These are phyloP conservation scores for Neurospora sp. DNA, from an alignment of 495 filamentous ascomycete species.

Conservation along the genomic window DNA sequence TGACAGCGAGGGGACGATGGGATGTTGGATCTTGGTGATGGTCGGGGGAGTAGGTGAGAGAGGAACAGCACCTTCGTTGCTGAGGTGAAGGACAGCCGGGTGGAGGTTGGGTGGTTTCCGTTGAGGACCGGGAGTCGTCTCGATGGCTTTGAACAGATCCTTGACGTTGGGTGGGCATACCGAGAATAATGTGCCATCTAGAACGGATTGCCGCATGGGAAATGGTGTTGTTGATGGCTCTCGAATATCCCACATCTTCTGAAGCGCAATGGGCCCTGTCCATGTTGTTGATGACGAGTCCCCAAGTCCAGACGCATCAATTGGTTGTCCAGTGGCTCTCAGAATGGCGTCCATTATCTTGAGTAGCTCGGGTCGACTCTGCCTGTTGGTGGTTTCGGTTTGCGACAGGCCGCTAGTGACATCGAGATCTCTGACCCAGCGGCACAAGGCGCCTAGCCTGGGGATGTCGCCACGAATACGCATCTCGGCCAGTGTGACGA, in stretches of 20 bases:
- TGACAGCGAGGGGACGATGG: slow-evolving; percentile 28
- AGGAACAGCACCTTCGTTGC: slow-evolving; percentile 23
- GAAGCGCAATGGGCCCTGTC: slow-evolving; percentile 18
- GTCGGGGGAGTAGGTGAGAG: slow-evolving; percentile 18
- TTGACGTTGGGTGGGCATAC: slow-evolving; percentile 8
- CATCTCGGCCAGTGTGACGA: slow-evolving; percentile 39
- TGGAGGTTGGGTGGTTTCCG: slow-evolving; percentile 41
- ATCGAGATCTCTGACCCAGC: slow-evolving; percentile 42
- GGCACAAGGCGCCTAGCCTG: slow-evolving; percentile 36
- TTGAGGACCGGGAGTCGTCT: slow-evolving; percentile 30
- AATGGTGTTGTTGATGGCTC: slow-evolving; percentile 1
- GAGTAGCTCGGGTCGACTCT: slow-evolving; percentile 16
- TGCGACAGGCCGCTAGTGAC: slow-evolving; percentile 32
- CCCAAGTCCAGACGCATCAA: slow-evolving; percentile 15
- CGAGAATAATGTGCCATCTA: slow-evolving; percentile 23
- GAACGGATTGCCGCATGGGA: slow-evolving; percentile 13
- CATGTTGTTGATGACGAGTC: not conserved
- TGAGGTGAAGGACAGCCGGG: slow-evolving; percentile 33
- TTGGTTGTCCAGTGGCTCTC: slow-evolving; percentile 25
- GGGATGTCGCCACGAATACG: slow-evolving; percentile 29
- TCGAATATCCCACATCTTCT: slow-evolving; percentile 27
- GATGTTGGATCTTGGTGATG: slow-evolving; percentile 26
- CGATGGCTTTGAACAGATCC: slow-evolving; percentile 26
- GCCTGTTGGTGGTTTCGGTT: not conserved
- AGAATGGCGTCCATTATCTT: slow-evolving; percentile 34